Base-by-base conservation (phyloP, 2,329 filamentous ascomycete genomes). In the Colletotrichum horii region DNA sequence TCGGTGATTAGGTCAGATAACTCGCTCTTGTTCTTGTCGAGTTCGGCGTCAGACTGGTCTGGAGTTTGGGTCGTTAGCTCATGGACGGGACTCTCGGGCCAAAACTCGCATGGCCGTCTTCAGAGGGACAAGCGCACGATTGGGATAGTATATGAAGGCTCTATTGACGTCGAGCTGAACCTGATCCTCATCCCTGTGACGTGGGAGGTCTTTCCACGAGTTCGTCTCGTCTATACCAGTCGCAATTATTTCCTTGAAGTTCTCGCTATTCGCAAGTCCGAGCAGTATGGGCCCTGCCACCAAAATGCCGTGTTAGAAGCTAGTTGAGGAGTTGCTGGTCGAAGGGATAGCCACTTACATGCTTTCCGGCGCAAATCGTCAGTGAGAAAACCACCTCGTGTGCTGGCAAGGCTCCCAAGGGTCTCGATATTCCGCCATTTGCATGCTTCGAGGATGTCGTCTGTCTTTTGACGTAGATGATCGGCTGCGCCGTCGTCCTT, bases 121-220 rank as follows among this genome's bases (percentile, higher is more conserved):
- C 38, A 19, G 19, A 48, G 22, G 65, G 60, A 55, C 55, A 58
- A 9, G 60, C 89, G 80, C 88, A 97, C 96, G 91, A 77, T 91
- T 90, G 15, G 97, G 97, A 83, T 99, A 99, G 86, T 98, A 97
- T 76, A 98, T 94, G 85, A 99, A 99, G n/a, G 97, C 96, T 71
- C 97, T 91, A 84, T 98, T 92, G 71, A 99, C 97, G 83, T 99
- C 97, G 64, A 98, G 90, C 81, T 93, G 91, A 52, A 99, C 96
- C 85, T 99, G 97, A 66, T 94, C 93, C 84, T 99, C 97, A 80
- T 99, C 97, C 38, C 87, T 87, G 85, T 99, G 97, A n/a, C 85
- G 89, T 34, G 93, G 91, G 55, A 98, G 86, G n/a, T 88, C 81
- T 77, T 87, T 86, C 93, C 94, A 95, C 62, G 84, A 80, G 71